Evolutionary conservation across 495 filamentous ascomycete genomes (phyloP).

Genomic region (Xylaria castorea): DNA sequence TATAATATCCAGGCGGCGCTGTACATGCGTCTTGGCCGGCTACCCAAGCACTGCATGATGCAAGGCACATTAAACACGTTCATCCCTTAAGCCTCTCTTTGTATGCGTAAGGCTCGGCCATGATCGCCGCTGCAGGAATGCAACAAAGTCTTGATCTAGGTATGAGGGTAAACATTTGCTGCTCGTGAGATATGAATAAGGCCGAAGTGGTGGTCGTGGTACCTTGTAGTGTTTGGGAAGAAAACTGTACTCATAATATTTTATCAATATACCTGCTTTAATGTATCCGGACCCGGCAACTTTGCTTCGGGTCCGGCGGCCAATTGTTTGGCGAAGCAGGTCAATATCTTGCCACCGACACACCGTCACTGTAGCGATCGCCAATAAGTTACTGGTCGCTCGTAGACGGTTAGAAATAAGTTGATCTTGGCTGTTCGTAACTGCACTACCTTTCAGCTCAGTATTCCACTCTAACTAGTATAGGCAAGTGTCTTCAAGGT

Average conservation of each 20-base stretch:
- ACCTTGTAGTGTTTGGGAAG: neutral
- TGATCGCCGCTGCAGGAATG: constrained; percentile 15
- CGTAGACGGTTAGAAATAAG: neutral
- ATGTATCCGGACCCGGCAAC: neutral
- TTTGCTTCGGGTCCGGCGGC: neutral
- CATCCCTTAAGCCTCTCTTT: neutral
- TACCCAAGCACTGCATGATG: constrained; percentile 24
- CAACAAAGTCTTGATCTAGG: neutral
- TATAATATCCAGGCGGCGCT: neutral
- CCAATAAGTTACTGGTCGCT: neutral
- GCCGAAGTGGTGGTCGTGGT: neutral
- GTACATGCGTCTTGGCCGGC: constrained; percentile 5
- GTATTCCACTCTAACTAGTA: neutral
- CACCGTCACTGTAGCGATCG: neutral
- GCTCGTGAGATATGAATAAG: neutral
- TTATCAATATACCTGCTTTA: neutral
- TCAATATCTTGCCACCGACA: neutral
- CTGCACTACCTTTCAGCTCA: neutral
- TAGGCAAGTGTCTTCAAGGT: neutral
- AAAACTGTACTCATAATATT: neutral
- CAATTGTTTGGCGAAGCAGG: neutral
- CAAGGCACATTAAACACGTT: constrained; percentile 19
- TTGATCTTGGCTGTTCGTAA: constrained; percentile 9
- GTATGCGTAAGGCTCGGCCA: neutral
- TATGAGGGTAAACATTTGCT: neutral